phyloP scores from a whole-genome alignment of 495 filamentous ascomycete species.

The Talaromyces nanjingensis region DNA sequence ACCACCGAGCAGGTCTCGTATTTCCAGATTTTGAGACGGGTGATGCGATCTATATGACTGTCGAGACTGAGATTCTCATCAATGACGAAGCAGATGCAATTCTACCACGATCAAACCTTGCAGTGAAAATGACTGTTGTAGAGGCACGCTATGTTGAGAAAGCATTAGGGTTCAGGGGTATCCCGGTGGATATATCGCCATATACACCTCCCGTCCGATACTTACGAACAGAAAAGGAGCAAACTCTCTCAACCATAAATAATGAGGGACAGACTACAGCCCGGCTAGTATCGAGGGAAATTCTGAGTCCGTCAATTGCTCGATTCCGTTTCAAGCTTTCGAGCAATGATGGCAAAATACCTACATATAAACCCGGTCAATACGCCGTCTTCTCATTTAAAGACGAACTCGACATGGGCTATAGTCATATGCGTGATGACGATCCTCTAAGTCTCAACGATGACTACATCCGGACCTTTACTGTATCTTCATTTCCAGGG shows the following conservation, averaged over 20 bases:
- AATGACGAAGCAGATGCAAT: slow-evolving; percentile 50
- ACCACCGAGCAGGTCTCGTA: slow-evolving; percentile 55
- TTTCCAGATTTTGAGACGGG: slow-evolving; percentile 67
- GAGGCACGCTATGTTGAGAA: slow-evolving; percentile 54
- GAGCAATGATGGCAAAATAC: slow-evolving; percentile 27
- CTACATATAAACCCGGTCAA: slow-evolving; percentile 60
- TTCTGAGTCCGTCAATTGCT: slow-evolving; percentile 56
- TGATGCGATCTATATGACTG: slow-evolving; percentile 64
- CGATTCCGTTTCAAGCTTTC: slow-evolving; percentile 55
- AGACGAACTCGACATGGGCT: slow-evolving; percentile 60
- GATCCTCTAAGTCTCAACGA: slow-evolving; percentile 75
- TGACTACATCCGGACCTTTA: slow-evolving; percentile 77
- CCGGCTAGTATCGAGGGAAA: slow-evolving; percentile 43
- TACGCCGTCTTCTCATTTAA: slow-evolving; percentile 68
- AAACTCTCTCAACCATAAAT: slow-evolving; percentile 14
- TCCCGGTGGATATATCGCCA: slow-evolving; percentile 50
- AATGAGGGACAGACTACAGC: slow-evolving; percentile 31
- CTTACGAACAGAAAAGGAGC: slow-evolving; percentile 40
- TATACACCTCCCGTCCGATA: slow-evolving; percentile 64
- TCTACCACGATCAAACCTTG: slow-evolving; percentile 64
- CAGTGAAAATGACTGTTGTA: slow-evolving; percentile 55
- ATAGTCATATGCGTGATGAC: slow-evolving; percentile 72
- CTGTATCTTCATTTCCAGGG: slow-evolving; percentile 54
- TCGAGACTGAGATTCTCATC: slow-evolving; percentile 54
- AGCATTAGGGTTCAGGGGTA: slow-evolving; percentile 61